These are phyloP conservation scores for Lipomyces sp. DNA, from an alignment of 805 yeast species.

Conservation along the genomic window DNA sequence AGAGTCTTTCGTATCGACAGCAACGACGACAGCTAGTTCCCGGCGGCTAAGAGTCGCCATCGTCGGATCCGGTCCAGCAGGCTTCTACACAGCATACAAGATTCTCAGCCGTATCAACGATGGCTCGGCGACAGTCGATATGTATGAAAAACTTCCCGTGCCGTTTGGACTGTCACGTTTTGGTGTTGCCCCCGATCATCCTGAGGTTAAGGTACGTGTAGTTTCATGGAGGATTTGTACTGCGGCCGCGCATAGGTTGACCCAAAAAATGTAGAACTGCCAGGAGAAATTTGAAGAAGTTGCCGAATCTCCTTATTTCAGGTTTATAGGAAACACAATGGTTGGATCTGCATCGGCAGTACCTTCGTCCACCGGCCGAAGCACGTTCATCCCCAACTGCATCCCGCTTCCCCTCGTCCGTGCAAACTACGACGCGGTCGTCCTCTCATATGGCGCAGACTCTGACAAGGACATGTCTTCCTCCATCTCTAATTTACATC, in stretches of 20 bases:
- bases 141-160: conserved; percentile 80
- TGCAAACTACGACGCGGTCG: conserved; percentile 63
- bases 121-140: conserved; percentile 52
- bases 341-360: conserved; percentile 48
- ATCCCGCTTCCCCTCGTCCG: conserved; percentile 50
- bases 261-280: conserved; percentile 42
- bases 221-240: background rate
- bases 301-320: conserved; percentile 41
- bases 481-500: conserved; percentile 56
- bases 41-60: conserved; percentile 52
- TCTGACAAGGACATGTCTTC: conserved; percentile 49
- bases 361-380: background rate
- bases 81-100: conserved; percentile 82
- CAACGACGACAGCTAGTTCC: background rate
- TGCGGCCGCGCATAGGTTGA: background rate
- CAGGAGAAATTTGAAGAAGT: conserved; percentile 66
- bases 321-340: conserved; percentile 67
- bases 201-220: conserved; percentile 66
- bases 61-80: conserved; percentile 96
- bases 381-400: conserved; percentile 39
- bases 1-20: too few relatives aligned
- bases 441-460: conserved; percentile 77
- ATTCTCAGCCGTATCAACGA: conserved; percentile 49
- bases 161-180: conserved; percentile 89
- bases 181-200: conserved; percentile 99